Evolutionary conservation across 192 early-diverging fungal genomes (phyloP), one percentile per base, ranked within the genome.

Genomic region (Backusella sp.): DNA sequence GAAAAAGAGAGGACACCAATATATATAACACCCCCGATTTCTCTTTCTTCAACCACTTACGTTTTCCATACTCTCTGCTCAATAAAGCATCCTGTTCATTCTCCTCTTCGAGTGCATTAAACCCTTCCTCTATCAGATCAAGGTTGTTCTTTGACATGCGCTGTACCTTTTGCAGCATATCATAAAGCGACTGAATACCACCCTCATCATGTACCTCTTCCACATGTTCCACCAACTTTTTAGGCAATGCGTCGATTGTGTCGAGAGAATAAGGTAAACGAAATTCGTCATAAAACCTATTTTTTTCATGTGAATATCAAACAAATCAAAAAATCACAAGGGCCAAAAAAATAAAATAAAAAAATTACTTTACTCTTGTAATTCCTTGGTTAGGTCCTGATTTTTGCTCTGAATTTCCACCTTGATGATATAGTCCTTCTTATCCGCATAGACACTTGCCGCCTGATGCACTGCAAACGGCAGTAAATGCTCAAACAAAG

Each of bases 381-480:
- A 11, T 68, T 73, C 73, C 15, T 62, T 36, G 35, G 66, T 89
- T 69, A 92, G 76, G 68, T 93, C 93, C 6, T 91, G 84, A n/a
- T 92, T 79, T 66, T 89, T 84, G 9, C 79, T 84, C 14, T 88
- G 76, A 44, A 95, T 86, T 30, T 88, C 88, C 41, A 88, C 88
- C 42, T 88, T 88, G 6, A 96, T 88, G 41, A 94, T 79, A 66
- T 88, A 84, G 44, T 96, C 94, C 77, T 93, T 93, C 32, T 94
- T 90, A 80, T 93, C 90, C 23, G 86, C 86, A 80, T 96, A 98
- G 5, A 96, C 86, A 53, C 93, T 95, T 12, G 90, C 92, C 3
- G 94, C 94, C 80, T 96, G 94, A 81, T 98, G 95, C 9, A 96
- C 93, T 4, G 92, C 94, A 84, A 96, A 94, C 7, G 96, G 96